Percentiles rank a stretch among this genome's conserved stretches.
Evolutionary conservation across 2,329 filamentous ascomycete species (phyloP).

Genomic region (Neofusicoccum umdonicola): DNA sequence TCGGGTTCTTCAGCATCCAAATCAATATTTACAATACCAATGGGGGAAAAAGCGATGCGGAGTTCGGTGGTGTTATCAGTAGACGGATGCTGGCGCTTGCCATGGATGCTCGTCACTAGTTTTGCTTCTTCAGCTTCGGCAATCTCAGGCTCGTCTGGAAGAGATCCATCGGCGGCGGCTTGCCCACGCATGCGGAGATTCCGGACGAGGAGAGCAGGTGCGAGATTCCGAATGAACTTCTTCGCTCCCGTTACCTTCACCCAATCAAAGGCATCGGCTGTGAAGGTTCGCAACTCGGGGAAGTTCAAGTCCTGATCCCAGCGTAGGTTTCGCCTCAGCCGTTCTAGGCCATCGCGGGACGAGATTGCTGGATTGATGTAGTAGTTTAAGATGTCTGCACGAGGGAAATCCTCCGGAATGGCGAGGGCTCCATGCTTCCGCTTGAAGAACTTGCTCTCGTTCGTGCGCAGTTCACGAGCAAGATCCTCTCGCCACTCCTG

Average conservation of each 20-base stretch:
- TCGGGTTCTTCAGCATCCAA: conserved; percentile 71
- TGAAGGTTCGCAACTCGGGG: conserved; percentile 67
- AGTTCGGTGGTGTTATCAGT: conserved; percentile 76
- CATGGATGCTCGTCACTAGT: conserved; percentile 66
- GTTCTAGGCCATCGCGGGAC: conserved; percentile 53
- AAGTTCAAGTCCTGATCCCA: conserved; percentile 68
- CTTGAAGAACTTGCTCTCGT: conserved; percentile 77
- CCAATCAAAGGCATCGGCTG: conserved; percentile 83
- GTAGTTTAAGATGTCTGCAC: conserved; percentile 73
- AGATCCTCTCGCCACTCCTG: conserved; percentile 70
- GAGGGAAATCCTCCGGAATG: conserved; percentile 80
- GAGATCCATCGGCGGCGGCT: conserved; percentile 1
- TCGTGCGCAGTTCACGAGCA: conserved; percentile 74
- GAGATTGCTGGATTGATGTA: conserved; percentile 89
- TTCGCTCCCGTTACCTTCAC: conserved; percentile 71
- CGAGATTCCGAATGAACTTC: conserved; percentile 79
- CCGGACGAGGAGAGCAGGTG: conserved; percentile 69
- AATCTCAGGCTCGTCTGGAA: conserved; percentile 32
- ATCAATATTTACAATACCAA: conserved; percentile 74
- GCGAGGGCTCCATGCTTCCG: conserved; percentile 69
- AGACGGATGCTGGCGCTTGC: conserved; percentile 65
- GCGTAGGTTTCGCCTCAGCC: conserved; percentile 52
- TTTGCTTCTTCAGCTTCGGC: conserved; percentile 49
- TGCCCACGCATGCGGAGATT: conserved; percentile 47
- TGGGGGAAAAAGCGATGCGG: conserved; percentile 73